Conservation (phyloP, 192 early-diverging fungal genomes). For the Coemansia sp. region DNA sequence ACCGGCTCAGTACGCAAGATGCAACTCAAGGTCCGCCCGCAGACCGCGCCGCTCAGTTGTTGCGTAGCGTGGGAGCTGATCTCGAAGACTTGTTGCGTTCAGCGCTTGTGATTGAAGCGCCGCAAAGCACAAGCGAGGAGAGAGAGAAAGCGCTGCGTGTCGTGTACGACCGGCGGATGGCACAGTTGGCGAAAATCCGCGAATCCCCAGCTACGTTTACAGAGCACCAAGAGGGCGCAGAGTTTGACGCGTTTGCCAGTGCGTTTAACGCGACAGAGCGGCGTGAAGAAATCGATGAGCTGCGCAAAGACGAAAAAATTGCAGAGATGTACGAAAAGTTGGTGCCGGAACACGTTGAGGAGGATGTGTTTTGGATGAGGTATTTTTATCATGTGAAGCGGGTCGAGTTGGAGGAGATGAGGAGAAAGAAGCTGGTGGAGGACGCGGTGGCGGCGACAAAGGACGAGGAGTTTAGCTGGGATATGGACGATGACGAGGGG, state of each 20-base stretch:
- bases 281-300: too few species aligned
- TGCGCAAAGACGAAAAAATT: constrained; percentile 6
- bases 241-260: constrained; percentile 19
- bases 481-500: constrained; percentile 30
- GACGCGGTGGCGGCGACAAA: constrained; percentile 41
- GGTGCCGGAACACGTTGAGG: constrained; percentile 21
- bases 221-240: neutral
- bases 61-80: constrained; percentile 25
- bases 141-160: constrained; percentile 32
- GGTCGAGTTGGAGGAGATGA: constrained; percentile 42
- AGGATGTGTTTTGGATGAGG: constrained; percentile 43
- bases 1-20: constrained; percentile 26
- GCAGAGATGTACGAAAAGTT: constrained; percentile 19
- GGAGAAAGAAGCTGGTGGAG: constrained; percentile 50
- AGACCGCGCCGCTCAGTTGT: constrained; percentile 3
- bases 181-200: constrained; percentile 36
- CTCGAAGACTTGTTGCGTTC: constrained; percentile 46
- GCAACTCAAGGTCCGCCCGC: too few species aligned
- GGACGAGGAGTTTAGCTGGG: constrained; percentile 52
- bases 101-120: constrained; percentile 53
- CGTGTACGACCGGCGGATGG: constrained; percentile 52
- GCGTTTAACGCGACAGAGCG: constrained; percentile 4
- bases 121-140: constrained; percentile 44
- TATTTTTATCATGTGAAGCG: constrained; percentile 47
- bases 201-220: constrained; percentile 35